phyloP scores from a whole-genome alignment of 2,329 filamentous ascomycete species.

The Penicillium sp. region DNA sequence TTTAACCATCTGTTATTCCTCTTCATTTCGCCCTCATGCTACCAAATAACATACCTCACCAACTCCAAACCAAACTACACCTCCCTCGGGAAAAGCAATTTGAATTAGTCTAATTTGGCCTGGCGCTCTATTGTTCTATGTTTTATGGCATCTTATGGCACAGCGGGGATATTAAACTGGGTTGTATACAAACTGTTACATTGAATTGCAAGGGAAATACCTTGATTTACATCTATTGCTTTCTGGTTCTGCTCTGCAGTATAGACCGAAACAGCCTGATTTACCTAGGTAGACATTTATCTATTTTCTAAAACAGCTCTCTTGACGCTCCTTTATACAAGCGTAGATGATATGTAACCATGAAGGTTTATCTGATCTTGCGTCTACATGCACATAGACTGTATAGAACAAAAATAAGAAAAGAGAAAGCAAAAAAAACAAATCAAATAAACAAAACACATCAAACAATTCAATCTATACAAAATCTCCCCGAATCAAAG shows the following conservation, averaged over 20 bases:
- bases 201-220: not conserved
- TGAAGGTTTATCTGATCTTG: not conserved
- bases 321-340: not conserved
- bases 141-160: not conserved
- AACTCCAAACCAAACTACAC: not conserved
- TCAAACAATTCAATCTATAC: not conserved
- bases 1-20: not conserved
- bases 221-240: not conserved
- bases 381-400: not conserved
- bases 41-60: not conserved
- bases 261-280: conserved; percentile 1
- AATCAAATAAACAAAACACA: not conserved
- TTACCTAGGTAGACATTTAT: not conserved
- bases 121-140: conserved; percentile 1
- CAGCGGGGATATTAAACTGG: not conserved
- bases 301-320: not conserved
- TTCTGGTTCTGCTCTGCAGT: not conserved
- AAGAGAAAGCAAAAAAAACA: not conserved
- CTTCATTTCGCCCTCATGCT: not conserved
- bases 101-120: conserved; percentile 1
- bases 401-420: not conserved
- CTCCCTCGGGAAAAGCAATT: conserved; percentile 2
- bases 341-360: not conserved
- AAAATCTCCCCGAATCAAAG: not conserved
- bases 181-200: conserved; percentile 2